Evolutionary conservation across 139 green algal genomes (phyloP), one percentile per base, ranked within the genome.

Genomic region (Gonium pectorale): DNA sequence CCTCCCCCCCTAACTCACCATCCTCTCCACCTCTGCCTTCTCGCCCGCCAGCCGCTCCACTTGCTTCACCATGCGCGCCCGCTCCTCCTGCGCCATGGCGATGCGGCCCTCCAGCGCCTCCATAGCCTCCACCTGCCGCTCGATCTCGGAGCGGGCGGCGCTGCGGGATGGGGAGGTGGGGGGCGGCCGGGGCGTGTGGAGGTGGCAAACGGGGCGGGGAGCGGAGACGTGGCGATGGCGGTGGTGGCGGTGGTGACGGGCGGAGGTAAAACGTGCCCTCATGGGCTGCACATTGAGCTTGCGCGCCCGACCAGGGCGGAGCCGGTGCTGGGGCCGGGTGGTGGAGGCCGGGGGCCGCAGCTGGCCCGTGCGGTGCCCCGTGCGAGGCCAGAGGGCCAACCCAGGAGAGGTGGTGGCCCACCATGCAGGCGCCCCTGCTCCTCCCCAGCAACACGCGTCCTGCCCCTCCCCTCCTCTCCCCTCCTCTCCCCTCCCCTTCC

Each of bases 21-120:
- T 87, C 44, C 80, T 49, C 63, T 87, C 79, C 44, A 68, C n/a
- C 56, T 86, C 66, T 2, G 64, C 35, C 46, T 81, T 67, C 77
- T 90, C 87, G 37, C 13, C 8, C 27, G 83, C 67, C 59, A 85
- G 49, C 59, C 59, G 37, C 38, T 90, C 87, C 7, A 86, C 41
- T 35, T 83, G 67, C 75, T 90, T 87, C 15, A 86, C 56, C 74
- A 90, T 54, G 40, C 63, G 44, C 27, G 19, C 21, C 4, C 81
- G 81, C 87, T 90, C 87, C 62, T 86, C 81, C 15, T 46, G 49
- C 35, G 63, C 64, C 3, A 46, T 49, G 29, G 64, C 41, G 24
- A 85, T 67, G 15, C 79, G 79, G 3, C 27, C 64, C 79, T 85
- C 79, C 63, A 85, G 46, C 29, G 79, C 68, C 35, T 77, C 40